phyloP scores from a whole-genome alignment of 768 basidiomycete genomes.

The Suillus ampliporus region DNA sequence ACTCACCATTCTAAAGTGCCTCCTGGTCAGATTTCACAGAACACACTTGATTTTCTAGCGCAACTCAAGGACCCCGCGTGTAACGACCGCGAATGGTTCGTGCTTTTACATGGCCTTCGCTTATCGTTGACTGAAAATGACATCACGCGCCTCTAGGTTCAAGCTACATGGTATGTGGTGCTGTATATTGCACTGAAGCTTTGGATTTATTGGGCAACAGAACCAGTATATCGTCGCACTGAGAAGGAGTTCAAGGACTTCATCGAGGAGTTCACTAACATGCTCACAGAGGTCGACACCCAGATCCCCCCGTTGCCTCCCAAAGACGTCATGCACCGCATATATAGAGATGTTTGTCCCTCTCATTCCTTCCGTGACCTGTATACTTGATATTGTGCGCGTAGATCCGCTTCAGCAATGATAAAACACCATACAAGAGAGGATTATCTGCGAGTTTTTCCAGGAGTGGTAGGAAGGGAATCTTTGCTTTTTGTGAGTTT shows the following conservation, averaged over 20 bases:
- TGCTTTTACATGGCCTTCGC: background rate
- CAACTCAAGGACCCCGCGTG: constrained; percentile 74
- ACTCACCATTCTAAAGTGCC: constrained; percentile 55
- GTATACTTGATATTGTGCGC: background rate
- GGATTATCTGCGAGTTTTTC: constrained; percentile 85
- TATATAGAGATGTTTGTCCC: constrained; percentile 8
- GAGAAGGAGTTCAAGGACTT: constrained; percentile 92
- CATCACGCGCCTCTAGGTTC: constrained; percentile 62
- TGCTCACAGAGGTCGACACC: constrained; percentile 78
- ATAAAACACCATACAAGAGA: constrained; percentile 95
- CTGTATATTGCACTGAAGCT: background rate
- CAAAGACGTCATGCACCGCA: constrained; percentile 81
- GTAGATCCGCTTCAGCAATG: constrained; percentile 88
- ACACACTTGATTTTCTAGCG: constrained; percentile 79
- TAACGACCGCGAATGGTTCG: constrained; percentile 85
- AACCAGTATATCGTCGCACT: constrained; percentile 51
- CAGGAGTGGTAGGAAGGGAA: constrained; percentile 87
- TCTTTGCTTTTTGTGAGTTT: constrained; percentile 82
- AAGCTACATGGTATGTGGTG: constrained; percentile 67
- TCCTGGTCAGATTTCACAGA: constrained; percentile 83
- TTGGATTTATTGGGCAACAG: constrained; percentile 17
- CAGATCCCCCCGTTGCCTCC: constrained; percentile 88
- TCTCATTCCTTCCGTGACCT: background rate
- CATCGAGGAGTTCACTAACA: constrained; percentile 69
- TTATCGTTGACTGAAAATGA: constrained; percentile 2